Evolutionary conservation across 2,329 filamentous ascomycete genomes (phyloP), one percentile per base, ranked within the genome.

Genomic region (Cercospora berteroae): DNA sequence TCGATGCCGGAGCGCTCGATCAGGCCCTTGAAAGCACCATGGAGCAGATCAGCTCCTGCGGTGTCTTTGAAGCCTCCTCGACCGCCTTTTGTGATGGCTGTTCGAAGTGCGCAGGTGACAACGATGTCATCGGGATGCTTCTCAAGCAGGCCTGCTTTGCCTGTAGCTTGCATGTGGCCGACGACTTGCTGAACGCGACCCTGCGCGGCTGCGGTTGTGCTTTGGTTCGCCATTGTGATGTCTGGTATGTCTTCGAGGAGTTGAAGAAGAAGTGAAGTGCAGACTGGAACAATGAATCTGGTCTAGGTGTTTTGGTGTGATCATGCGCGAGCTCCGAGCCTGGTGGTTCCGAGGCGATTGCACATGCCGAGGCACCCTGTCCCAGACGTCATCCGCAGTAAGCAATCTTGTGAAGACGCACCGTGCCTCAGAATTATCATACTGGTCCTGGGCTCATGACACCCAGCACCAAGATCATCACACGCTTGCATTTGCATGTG

Each of bases 41-140:
- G 88, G 75, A 98, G 89, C 70, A 98, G 85, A 80, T 98, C 94
- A 48, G 93, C 87, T 91, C 87, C 92, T 64, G 88, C 85, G 8
- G 95, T 98, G 82, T 98, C 95, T 84, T 98, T 98, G 86, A 99
- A 95, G 60, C 89, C 90, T 73, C 95, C 95, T 82, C 93, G 94
- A 76, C 94, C 93, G 74, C 93, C 94, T 81, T 93, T 96, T 72
- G 93, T 97, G 81, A 98, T 89, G 76, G 95, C 88, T 16, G 93
- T 96, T 75, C 95, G 93, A 77, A 97, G 91, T 74, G 91, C 92
- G 73, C 91, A 92, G 70, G 95, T 98, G 70, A 99, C 89, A 76
- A 99, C 95, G 72, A 98, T 88, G 77, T 89, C 87, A 79, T 89
- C 85, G 58, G 86, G 83, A 70, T 84, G 82, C 78, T 89, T 85